These are phyloP conservation scores for Earliella scabrosa DNA, from an alignment of 1,284 basidiomycete genomes.

Conservation along the genomic window DNA sequence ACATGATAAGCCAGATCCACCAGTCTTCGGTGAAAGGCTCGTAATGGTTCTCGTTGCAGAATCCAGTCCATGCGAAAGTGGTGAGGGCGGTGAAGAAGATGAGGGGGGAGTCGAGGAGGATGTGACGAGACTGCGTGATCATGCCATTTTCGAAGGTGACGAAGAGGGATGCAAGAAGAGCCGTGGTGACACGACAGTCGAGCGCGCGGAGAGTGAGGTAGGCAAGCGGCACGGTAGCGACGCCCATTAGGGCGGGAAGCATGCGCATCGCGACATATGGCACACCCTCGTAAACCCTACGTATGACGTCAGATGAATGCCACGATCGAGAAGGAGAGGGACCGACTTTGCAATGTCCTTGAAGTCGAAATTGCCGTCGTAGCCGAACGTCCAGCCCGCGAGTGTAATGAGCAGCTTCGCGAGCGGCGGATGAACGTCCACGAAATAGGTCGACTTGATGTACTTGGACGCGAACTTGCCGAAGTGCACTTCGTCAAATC, in stretches of 20 bases:
- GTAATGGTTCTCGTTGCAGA: slow-evolving; percentile 89
- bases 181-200: slow-evolving; percentile 88
- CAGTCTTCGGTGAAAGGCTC: slow-evolving; percentile 83
- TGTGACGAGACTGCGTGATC: slow-evolving; percentile 94
- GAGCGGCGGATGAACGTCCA: slow-evolving; percentile 98
- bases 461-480: slow-evolving; percentile 94
- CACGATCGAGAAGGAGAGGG: too few species aligned
- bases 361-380: slow-evolving; percentile 94
- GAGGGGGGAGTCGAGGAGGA: slow-evolving; percentile 96
- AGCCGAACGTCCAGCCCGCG: slow-evolving; percentile 89
- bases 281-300: slow-evolving; percentile 81
- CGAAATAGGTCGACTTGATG: slow-evolving; percentile 89
- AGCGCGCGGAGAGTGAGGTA: slow-evolving; percentile 95
- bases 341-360: slow-evolving; percentile 94
- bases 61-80: slow-evolving; percentile 86
- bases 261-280: slow-evolving; percentile 98
- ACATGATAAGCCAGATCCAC: slow-evolving; percentile 94
- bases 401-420: slow-evolving; percentile 96
- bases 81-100: slow-evolving; percentile 97
- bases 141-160: slow-evolving; percentile 97
- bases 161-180: slow-evolving; percentile 88
- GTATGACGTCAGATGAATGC: slow-evolving; percentile 1
- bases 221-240: slow-evolving; percentile 87
- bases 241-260: slow-evolving; percentile 89
- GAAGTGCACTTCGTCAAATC: slow-evolving; percentile 97